Evolutionary conservation across 2,329 filamentous ascomycete genomes (phyloP), one percentile per base, ranked within the genome.

Genomic region (Cadophora gregata): DNA sequence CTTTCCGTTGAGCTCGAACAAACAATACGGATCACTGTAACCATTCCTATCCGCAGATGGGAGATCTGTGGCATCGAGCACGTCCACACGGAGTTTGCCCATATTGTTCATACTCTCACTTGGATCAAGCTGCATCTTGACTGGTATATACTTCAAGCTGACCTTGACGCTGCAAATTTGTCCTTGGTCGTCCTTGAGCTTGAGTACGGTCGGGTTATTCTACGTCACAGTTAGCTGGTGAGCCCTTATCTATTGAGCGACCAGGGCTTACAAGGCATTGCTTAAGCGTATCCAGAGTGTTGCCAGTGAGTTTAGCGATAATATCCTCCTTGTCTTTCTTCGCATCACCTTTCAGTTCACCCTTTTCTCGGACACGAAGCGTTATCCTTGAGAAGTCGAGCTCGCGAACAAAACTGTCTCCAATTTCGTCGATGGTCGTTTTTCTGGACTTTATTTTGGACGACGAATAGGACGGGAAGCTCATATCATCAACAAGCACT

Each of bases 41-140:
- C 96, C 96, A 77, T 99, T 99, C 38, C 93, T 90, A 76, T 99
- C 96, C 31, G 95, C 95, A 1, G 96, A 90, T 8, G 96, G 96
- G n/a, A 99, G 86, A 67, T 97, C 90, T 9, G 87, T 82, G 21
- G 90, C 96, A 78, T 97, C 93, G 45, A 98, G 82, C 21, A 99
- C 86, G 75, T 98, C 93, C n/a, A 99, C 93, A 24, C 94, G 92
- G 25, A 99, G 88, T 66, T 89, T 94, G 67, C 96, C 96, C 88
- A 97, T 97, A 80, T 99, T 99, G 86, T 97, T 98, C 84, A 99
- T 97, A 76, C 93, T 97, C 80, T 99, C 96, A 74, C 90, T 93
- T 0, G 96, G 92, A 75, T 99, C 93, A 59, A 99, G 90, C 65
- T 89, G 84, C 96, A 99, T 99, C 81, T 92, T 89, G 68, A 98